Evolutionary conservation across 306 rosid species (phyloP), one percentile per base, ranked within the genome.

Genomic region (Dicorynia guianensis): DNA sequence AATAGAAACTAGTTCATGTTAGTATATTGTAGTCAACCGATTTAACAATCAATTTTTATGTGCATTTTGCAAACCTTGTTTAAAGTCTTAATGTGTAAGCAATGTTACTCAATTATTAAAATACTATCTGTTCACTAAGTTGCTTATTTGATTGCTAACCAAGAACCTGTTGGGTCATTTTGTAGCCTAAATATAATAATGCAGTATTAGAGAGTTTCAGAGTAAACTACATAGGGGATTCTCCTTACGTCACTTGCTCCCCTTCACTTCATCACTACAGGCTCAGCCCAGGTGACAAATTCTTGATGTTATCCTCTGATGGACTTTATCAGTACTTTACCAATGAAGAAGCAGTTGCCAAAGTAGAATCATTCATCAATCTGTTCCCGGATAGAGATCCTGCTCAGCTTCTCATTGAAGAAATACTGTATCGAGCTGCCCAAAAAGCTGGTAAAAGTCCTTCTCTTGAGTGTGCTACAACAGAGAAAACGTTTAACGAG

Each of bases 301-400:
- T 94, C 84, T 80, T 94, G 72, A 80, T 94, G 67, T 53, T 90
- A 47, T 94, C 97, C 30, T 91, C 97, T 13, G 98, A 94, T 82
- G 98, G 97, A 58, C 91, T 94, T 54, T 87, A 81, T 71, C 96
- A 94, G 36, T 94, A 89, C 76, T 88, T 94, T 83, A 89, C 90
- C 79, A 94, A 86, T 53, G 91, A 90, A 78, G 93, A 94, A 76
- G 96, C 90, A 3, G 86, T 87, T 63, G 56, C 82, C 67, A 86
- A 81, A 64, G 97, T 94, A 34, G 90, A 90, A 40, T 79, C 87
- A 71, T 90, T 87, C 88, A 88, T 88, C 46, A 63, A 85, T n/a
- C 76, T 75, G n/a, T 89, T 81, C 70, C 98, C 96, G 0, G 89
- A 94, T 7, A 89, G 84, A 59, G 97, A 94, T 79, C 98, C 96